phyloP scores from a whole-genome alignment of 768 basidiomycete species.

The Suillus subaureus region DNA sequence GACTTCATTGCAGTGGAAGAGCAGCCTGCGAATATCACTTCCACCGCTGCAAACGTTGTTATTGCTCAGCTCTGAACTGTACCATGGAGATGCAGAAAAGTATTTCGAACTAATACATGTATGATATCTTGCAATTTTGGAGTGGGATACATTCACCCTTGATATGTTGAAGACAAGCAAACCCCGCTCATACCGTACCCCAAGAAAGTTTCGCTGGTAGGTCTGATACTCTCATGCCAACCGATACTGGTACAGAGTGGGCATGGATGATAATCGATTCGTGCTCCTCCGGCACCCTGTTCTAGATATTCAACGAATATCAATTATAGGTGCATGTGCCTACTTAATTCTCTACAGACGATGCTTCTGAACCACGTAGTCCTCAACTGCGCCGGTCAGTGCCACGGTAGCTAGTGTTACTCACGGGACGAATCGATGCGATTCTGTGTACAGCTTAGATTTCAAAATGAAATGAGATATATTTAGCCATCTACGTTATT shows the following conservation, averaged over 20 bases:
- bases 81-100: background rate
- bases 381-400: background rate
- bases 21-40: slow-evolving; percentile 46
- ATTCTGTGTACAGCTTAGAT: background rate
- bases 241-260: background rate
- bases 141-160: background rate
- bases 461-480: background rate
- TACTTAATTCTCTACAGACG: background rate
- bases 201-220: background rate
- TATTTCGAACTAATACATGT: background rate
- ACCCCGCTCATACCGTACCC: background rate
- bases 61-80: slow-evolving; percentile 36
- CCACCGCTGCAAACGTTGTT: slow-evolving; percentile 52
- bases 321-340: background rate
- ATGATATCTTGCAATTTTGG: background rate
- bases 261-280: background rate
- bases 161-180: background rate
- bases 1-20: slow-evolving; percentile 54
- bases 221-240: background rate
- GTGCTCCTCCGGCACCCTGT: background rate
- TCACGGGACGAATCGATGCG: background rate
- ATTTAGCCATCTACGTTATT: background rate
- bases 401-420: background rate
- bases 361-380: background rate
- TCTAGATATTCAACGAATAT: background rate